Evolutionary conservation across 176 grass and related monocot genomes (phyloP).

Genomic region (Oropetium thomaeum): DNA sequence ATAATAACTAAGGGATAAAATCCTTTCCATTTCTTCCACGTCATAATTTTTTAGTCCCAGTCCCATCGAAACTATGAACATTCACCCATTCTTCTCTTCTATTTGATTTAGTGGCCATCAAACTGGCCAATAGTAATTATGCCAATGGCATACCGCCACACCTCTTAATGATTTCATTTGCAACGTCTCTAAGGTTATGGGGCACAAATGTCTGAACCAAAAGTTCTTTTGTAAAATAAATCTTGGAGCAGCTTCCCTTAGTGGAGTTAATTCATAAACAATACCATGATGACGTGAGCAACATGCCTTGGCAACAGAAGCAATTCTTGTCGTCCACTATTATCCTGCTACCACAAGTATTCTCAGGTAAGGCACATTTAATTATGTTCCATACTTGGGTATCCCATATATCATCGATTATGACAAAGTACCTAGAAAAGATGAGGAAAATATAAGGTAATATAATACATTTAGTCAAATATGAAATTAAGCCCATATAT

Average conservation of each 20-base stretch:
- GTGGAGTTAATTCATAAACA: conserved; percentile 14
- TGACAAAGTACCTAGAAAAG: neutral
- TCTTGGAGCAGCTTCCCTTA: conserved; percentile 3
- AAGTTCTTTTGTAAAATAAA: conserved; percentile 6
- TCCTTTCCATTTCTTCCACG: neutral
- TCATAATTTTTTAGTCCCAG: neutral
- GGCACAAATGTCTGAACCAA: conserved; percentile 2
- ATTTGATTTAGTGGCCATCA: conserved; percentile 8
- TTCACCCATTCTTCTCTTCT: conserved; percentile 13
- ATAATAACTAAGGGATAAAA: conserved; percentile 33
- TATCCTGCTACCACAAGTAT: conserved; percentile 16
- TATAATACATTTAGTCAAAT: neutral
- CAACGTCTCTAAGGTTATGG: neutral
- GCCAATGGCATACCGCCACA: conserved; percentile 25
- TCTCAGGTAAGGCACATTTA: neutral
- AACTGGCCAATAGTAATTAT: conserved; percentile 8
- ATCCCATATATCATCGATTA: conserved; percentile 18
- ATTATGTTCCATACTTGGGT: neutral
- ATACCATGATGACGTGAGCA: neutral
- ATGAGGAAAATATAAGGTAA: neutral
- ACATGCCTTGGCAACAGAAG: conserved; percentile 7
- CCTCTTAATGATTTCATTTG: conserved; percentile 17
- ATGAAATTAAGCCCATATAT: neutral
- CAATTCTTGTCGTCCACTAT: conserved; percentile 27
- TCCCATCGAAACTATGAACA: conserved; percentile 15